phyloP scores from a whole-genome alignment of 169 alveolate species.

The Miamiensis avidus region DNA sequence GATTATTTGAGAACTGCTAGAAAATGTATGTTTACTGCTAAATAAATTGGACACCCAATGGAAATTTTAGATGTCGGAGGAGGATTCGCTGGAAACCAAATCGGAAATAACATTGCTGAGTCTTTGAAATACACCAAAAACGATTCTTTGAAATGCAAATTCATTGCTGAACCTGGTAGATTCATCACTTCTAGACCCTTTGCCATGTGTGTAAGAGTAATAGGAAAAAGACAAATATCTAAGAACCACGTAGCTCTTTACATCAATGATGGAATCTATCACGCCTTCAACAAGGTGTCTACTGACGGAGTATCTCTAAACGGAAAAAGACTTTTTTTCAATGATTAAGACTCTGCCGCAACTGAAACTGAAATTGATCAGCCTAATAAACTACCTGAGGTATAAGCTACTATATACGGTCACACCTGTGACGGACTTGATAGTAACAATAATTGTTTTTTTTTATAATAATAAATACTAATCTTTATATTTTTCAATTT shows the following conservation, averaged over 20 bases:
- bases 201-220: slow-evolving; percentile 23
- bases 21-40: slow-evolving; percentile 37
- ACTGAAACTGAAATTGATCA: background rate
- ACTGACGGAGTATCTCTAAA: slow-evolving; percentile 40
- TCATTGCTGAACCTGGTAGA: slow-evolving; percentile 51
- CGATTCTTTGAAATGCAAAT: slow-evolving; percentile 28
- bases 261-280: slow-evolving; percentile 41
- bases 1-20: slow-evolving; percentile 31
- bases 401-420: background rate
- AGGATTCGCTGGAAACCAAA: slow-evolving; percentile 30
- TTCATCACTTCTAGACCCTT: slow-evolving; percentile 36
- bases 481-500: too few species aligned
- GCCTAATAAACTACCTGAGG: background rate
- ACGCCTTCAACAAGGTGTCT: slow-evolving; percentile 37
- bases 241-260: slow-evolving; percentile 27
- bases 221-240: slow-evolving; percentile 37
- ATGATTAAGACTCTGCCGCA: background rate
- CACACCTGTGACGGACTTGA: background rate
- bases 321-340: background rate
- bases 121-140: slow-evolving; percentile 30
- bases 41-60: slow-evolving; percentile 42
- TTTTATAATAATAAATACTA: too few species aligned
- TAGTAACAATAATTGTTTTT: too few species aligned
- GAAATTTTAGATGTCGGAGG: slow-evolving; percentile 53
- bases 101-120: slow-evolving; percentile 2